Percentiles rank a stretch among this genome's conserved stretches.
Conservation (phyloP, 1,284 basidiomycete species). For the Tranzscheliella williamsii region DNA sequence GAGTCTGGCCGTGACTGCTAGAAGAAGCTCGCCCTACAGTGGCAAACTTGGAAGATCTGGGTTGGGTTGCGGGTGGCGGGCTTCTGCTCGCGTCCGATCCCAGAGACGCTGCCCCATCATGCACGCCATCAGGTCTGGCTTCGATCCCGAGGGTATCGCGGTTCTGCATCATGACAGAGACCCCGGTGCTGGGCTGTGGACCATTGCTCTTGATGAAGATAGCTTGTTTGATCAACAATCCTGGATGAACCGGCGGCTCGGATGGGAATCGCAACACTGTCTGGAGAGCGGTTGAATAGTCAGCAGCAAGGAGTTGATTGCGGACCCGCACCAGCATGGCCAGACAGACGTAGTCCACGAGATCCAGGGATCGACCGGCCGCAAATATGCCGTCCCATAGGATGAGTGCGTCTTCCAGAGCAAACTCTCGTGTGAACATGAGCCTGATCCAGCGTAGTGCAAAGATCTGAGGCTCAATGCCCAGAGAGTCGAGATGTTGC, state of each 20-base stretch:
- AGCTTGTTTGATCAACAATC: constrained; percentile 39
- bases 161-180: constrained; percentile 40
- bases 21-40: constrained; percentile 20
- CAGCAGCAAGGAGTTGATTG: constrained; percentile 40
- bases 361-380: constrained; percentile 30
- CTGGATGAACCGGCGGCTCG: constrained; percentile 12
- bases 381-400: constrained; percentile 57
- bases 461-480: constrained; percentile 55
- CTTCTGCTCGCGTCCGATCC: background rate
- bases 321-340: constrained; percentile 56
- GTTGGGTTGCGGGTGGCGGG: background rate
- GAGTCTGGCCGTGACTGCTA: constrained; percentile 3
- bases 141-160: constrained; percentile 33
- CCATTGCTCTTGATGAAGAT: constrained; percentile 18
- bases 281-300: constrained; percentile 45
- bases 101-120: background rate
- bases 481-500: constrained; percentile 43
- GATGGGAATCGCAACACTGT: constrained; percentile 42
- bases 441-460: constrained; percentile 56
- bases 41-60: constrained; percentile 14
- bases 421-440: constrained; percentile 53
- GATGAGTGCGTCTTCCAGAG: constrained; percentile 32
- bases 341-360: constrained; percentile 53
- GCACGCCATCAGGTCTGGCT: constrained; percentile 1
- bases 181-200: constrained; percentile 31